Evolutionary conservation across 2,329 filamentous ascomycete genomes (phyloP), one percentile per base, ranked within the genome.

Genomic region (Phialemoniopsis sp.): DNA sequence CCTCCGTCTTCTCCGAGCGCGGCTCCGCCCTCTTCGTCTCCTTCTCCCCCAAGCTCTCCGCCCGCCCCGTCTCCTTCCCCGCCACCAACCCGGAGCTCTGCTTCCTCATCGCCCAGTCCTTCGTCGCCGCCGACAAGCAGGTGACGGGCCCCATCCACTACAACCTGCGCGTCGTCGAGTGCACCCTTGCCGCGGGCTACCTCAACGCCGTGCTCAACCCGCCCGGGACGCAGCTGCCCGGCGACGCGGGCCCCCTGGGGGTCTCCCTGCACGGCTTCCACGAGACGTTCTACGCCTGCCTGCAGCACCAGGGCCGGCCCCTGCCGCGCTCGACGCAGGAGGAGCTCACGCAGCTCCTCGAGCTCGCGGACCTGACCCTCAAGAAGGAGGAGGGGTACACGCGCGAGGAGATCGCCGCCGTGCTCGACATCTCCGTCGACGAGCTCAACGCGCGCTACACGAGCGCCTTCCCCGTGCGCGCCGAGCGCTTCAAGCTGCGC

Each of bases 101-200:
- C 50, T 97, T 98, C 63, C 75, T 98, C 47, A 89, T 96, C 49
- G 91, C 90, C 8, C 93, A 98, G 60, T 94, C 87, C 43, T 95
- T 95, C 59, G 86, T 98, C 44, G 85, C 85, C 13, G 87, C 91
- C 5, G 90, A 97, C 71, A 98, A 98, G 68, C 87, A 93, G 56
- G 86, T 91, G 45, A 95, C 91, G 2, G 93, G 85, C 0, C 91
- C 91, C 1, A 83, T 94, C 47, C 89, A 91, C 72, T 98, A 97
- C 72, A 98, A 98, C 62, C 78, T 98, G 17, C 85, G 93, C 19
- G 93, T 98, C 2, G 93, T 96, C 29, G 93, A 98, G 66, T 94
- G 89, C 67, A 93, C 86, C 39, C 76, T 98, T 26, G 93, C 93
- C 4, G 89, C 93, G 4, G 77, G 76, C 17, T 80, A 78, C 54